phyloP scores from a whole-genome alignment of 306 rosid species.

The Macrotyloma uniflorum region DNA sequence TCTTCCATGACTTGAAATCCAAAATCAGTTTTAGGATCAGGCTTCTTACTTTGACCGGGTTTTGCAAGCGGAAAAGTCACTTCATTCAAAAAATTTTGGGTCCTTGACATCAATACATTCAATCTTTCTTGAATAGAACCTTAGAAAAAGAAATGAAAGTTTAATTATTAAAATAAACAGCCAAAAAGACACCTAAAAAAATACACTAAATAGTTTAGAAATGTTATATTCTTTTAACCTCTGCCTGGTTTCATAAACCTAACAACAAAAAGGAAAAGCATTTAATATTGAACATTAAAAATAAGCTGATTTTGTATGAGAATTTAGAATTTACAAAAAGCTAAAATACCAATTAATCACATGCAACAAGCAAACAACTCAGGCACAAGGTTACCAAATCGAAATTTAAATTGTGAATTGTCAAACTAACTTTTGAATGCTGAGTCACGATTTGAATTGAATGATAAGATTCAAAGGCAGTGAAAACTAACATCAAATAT shows the following conservation, averaged over 20 bases:
- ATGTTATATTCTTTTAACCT: background rate
- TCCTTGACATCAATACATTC: slow-evolving; percentile 65
- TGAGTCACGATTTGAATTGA: background rate
- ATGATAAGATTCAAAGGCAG: background rate
- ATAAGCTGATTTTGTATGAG: background rate
- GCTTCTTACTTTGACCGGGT: slow-evolving; percentile 61
- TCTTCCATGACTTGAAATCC: slow-evolving; percentile 68
- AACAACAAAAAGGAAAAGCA: background rate
- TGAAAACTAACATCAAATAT: background rate
- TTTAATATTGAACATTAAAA: background rate
- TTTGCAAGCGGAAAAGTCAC: slow-evolving; percentile 76
- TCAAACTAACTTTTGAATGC: background rate
- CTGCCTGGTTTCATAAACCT: background rate
- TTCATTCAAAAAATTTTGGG: slow-evolving; percentile 78
- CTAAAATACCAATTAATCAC: background rate
- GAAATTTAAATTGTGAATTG: background rate
- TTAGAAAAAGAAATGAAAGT: background rate
- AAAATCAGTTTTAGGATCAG: slow-evolving; percentile 48
- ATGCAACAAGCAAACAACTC: slow-evolving; percentile 6
- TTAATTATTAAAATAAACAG: slow-evolving; percentile 1
- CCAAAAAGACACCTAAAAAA: slow-evolving; percentile 1
- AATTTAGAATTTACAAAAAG: background rate
- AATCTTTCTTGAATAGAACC: slow-evolving; percentile 80
- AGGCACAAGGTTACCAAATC: background rate
- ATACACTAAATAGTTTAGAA: background rate